These are phyloP conservation scores for Annona cherimola DNA, from an alignment of 164 flowering plant genomes.

Conservation along the genomic window DNA sequence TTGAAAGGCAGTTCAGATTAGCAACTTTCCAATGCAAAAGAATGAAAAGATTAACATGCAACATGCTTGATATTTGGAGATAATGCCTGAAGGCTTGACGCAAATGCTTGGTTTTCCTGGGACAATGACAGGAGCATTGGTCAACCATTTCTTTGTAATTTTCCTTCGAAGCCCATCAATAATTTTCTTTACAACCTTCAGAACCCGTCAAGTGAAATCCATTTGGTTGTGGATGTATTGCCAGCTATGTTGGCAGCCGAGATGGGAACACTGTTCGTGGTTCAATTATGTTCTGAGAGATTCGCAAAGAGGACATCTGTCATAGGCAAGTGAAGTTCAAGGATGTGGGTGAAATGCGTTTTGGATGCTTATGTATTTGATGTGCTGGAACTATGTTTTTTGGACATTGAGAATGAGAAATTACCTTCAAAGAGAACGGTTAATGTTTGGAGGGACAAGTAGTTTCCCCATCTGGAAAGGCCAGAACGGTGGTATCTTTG, in stretches of 20 bases:
- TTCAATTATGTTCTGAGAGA: background rate
- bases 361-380: background rate
- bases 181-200: background rate
- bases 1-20: background rate
- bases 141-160: background rate
- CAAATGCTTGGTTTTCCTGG: background rate
- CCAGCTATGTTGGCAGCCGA: background rate
- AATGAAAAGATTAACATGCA: background rate
- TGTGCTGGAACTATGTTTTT: background rate
- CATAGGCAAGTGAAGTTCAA: background rate
- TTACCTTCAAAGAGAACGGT: background rate
- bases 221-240: background rate
- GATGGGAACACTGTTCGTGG: background rate
- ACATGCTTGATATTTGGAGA: background rate
- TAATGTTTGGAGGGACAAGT: background rate
- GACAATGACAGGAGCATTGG: background rate
- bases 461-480: background rate
- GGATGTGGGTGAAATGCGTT: background rate
- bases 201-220: background rate
- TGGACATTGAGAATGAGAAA: background rate
- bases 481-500: background rate
- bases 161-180: background rate
- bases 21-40: background rate
- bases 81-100: background rate
- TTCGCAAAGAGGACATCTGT: background rate